Evolutionary conservation across 139 green algal species (phyloP).

Genomic region (Protoeuglena noctilucae): DNA sequence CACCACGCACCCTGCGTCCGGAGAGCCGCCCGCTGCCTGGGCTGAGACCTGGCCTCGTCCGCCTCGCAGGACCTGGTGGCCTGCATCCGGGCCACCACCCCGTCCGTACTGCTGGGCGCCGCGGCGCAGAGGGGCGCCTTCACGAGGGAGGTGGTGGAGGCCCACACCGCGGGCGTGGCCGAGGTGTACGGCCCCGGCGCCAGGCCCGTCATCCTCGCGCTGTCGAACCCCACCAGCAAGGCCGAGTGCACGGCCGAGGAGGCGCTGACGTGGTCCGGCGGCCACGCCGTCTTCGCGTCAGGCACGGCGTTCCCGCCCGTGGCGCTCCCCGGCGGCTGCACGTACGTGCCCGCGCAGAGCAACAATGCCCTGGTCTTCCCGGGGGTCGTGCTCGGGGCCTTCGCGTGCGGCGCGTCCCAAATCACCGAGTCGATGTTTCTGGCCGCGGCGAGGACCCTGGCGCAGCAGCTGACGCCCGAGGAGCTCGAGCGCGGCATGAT

Average conservation of each 20-base stretch:
- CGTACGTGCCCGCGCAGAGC: slow-evolving; percentile 9
- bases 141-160: slow-evolving; percentile 8
- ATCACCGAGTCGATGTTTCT: slow-evolving; percentile 14
- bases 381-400: slow-evolving; percentile 12
- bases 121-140: slow-evolving; percentile 26
- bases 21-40: no score
- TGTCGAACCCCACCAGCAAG: slow-evolving; percentile 19
- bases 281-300: slow-evolving; percentile 14
- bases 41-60: neutral
- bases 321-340: neutral
- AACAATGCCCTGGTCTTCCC: slow-evolving; percentile 30
- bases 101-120: no score
- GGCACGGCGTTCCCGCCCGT: slow-evolving; percentile 19
- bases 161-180: slow-evolving; percentile 9
- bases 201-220: slow-evolving; percentile 17
- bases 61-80: neutral
- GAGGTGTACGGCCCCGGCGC: neutral
- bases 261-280: slow-evolving; percentile 10
- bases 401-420: slow-evolving; percentile 6
- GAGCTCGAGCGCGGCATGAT: slow-evolving; percentile 7
- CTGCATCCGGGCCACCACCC: neutral
- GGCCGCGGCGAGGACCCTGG: slow-evolving; percentile 12
- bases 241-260: slow-evolving; percentile 26
- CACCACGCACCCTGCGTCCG: no score
- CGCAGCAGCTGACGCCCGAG: slow-evolving; percentile 1